Conservation (phyloP, 176 grass and related monocot species). For the Musa troglodytarum region DNA sequence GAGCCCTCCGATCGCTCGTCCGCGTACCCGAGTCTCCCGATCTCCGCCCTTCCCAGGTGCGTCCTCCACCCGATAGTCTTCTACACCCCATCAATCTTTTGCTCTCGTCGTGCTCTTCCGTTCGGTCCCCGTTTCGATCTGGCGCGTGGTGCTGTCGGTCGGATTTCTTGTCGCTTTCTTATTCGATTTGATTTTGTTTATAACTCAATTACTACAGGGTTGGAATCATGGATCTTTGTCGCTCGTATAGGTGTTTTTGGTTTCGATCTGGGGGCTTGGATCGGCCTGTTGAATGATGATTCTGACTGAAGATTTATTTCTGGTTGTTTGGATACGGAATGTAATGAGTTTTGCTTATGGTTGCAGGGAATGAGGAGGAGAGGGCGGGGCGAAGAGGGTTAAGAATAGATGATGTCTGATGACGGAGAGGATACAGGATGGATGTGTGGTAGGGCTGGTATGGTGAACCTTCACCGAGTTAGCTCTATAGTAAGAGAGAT, state of each 20-base stretch:
- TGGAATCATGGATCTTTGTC: too few relatives aligned
- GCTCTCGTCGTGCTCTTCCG: not conserved
- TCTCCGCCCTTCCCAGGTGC: not conserved
- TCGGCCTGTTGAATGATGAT: not conserved
- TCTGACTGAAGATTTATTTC: not conserved
- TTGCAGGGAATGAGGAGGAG: slow-evolving; percentile 3
- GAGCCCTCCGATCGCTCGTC: slow-evolving; percentile 1
- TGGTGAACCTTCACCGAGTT: slow-evolving; percentile 66
- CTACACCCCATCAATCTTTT: not conserved
- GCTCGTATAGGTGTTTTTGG: too few relatives aligned
- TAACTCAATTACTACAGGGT: too few relatives aligned
- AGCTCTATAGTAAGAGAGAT: slow-evolving; percentile 69
- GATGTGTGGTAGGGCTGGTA: slow-evolving; percentile 68
- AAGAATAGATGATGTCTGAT: slow-evolving; percentile 21
- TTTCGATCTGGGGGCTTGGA: not conserved
- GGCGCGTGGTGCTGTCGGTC: not conserved
- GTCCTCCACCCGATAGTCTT: not conserved
- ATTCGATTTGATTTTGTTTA: too few relatives aligned
- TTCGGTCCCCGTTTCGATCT: not conserved
- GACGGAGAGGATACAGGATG: slow-evolving; percentile 56
- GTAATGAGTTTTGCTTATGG: not conserved
- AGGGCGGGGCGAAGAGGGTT: not conserved
- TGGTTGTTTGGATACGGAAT: not conserved
- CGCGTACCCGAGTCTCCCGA: not conserved
- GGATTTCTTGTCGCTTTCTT: not conserved